These are phyloP conservation scores for Fraxinus nigra DNA, from an alignment of 305 asterid species.

Conservation along the genomic window DNA sequence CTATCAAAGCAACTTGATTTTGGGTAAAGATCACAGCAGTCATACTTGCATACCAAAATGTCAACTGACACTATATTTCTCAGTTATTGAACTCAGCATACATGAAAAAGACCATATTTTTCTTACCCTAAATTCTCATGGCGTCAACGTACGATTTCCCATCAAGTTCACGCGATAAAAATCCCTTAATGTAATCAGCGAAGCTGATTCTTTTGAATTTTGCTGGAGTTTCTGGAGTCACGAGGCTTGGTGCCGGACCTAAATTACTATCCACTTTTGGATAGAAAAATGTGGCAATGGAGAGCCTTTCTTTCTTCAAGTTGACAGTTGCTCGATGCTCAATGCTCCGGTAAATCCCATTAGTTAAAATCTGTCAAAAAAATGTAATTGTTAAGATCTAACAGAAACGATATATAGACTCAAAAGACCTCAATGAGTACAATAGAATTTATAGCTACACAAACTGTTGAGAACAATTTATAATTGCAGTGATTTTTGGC, in stretches of 20 bases:
- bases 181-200: conserved; percentile 21
- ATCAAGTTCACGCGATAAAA: conserved; percentile 17
- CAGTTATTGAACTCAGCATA: neutral
- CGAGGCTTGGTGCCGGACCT: conserved; percentile 22
- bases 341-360: conserved; percentile 18
- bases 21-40: neutral
- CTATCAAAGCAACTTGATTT: neutral
- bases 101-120: neutral
- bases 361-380: conserved; percentile 10
- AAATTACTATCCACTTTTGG: neutral
- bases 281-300: conserved; percentile 20
- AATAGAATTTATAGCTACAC: neutral
- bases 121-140: conserved; percentile 7
- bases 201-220: conserved; percentile 16
- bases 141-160: conserved; percentile 24
- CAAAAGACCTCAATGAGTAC: neutral
- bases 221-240: conserved; percentile 26
- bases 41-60: neutral
- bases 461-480: neutral
- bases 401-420: neutral
- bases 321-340: conserved; percentile 20
- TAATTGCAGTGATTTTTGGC: neutral
- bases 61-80: neutral
- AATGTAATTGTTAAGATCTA: neutral
- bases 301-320: conserved; percentile 21